Evolutionary conservation across 208 protist species (phyloP).

Genomic region (Wallacemonas collosoma): DNA sequence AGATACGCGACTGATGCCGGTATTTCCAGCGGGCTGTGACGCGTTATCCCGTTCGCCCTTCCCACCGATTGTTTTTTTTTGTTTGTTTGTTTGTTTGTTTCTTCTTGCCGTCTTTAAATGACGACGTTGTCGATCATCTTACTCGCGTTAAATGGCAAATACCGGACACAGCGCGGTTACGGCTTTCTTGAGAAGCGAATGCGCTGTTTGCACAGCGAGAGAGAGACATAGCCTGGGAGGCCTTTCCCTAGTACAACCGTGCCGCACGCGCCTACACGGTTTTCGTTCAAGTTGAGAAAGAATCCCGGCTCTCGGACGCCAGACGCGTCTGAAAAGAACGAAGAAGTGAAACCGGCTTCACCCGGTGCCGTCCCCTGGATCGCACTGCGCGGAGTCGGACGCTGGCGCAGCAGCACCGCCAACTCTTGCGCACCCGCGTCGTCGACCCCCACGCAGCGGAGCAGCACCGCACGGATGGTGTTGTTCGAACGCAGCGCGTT

Average conservation of each 20-base stretch:
- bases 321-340: conserved; percentile 21
- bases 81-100: too few species aligned
- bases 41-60: too few species aligned
- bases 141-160: not conserved
- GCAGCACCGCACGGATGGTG: conserved; percentile 65
- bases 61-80: too few species aligned
- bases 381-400: conserved; percentile 36
- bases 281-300: conserved; percentile 84
- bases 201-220: conserved; percentile 75
- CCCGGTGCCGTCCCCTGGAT: not conserved
- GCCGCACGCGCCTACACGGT: conserved; percentile 68
- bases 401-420: conserved; percentile 40
- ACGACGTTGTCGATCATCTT: too few species aligned
- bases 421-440: conserved; percentile 57
- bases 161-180: not conserved
- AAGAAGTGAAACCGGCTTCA: conserved; percentile 15
- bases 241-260: conserved; percentile 59
- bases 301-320: conserved; percentile 43
- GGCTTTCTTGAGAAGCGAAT: not conserved
- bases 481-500: conserved; percentile 30
- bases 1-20: too few species aligned
- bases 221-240: conserved; percentile 65
- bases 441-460: conserved; percentile 67
- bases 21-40: too few species aligned
- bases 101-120: too few species aligned